These are phyloP conservation scores for Eutypella sp. DNA, from an alignment of 2,329 filamentous ascomycete species.

Conservation along the genomic window DNA sequence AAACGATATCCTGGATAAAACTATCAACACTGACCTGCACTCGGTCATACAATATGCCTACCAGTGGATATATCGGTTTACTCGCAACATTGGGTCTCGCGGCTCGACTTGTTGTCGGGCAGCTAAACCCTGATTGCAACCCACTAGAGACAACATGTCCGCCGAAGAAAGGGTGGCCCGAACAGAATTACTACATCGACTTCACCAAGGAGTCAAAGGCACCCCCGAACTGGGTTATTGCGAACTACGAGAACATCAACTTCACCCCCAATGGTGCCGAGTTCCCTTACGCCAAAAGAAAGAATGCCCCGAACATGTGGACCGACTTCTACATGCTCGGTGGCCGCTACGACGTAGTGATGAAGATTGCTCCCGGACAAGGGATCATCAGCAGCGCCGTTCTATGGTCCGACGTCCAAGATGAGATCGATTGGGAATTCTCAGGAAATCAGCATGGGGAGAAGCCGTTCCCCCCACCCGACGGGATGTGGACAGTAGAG, in stretches of 20 bases:
- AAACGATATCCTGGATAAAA: slow-evolving; percentile 11
- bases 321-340: slow-evolving; percentile 29
- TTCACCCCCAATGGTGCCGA: slow-evolving; percentile 25
- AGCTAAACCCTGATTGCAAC: slow-evolving; percentile 26
- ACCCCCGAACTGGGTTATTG: slow-evolving; percentile 21
- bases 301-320: slow-evolving; percentile 26
- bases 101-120: slow-evolving; percentile 17
- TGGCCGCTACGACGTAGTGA: slow-evolving; percentile 26
- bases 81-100: slow-evolving; percentile 18
- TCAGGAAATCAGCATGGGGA: slow-evolving; percentile 27
- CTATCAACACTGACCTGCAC: slow-evolving; percentile 13
- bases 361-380: slow-evolving; percentile 26
- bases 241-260: slow-evolving; percentile 18
- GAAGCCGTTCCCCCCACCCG: slow-evolving; percentile 23
- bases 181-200: slow-evolving; percentile 25
- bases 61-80: slow-evolving; percentile 17
- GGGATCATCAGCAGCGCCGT: slow-evolving; percentile 24
- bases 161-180: slow-evolving; percentile 21
- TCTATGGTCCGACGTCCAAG: slow-evolving; percentile 26
- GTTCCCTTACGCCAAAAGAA: slow-evolving; percentile 23
- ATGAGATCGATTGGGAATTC: slow-evolving; percentile 29
- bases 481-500: slow-evolving; percentile 22
- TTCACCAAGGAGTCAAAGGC: slow-evolving; percentile 23
- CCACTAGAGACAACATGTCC: slow-evolving; percentile 21
- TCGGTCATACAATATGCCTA: slow-evolving; percentile 20